Conservation (phyloP, 768 basidiomycete genomes). For the Pulveroboletus sp. region DNA sequence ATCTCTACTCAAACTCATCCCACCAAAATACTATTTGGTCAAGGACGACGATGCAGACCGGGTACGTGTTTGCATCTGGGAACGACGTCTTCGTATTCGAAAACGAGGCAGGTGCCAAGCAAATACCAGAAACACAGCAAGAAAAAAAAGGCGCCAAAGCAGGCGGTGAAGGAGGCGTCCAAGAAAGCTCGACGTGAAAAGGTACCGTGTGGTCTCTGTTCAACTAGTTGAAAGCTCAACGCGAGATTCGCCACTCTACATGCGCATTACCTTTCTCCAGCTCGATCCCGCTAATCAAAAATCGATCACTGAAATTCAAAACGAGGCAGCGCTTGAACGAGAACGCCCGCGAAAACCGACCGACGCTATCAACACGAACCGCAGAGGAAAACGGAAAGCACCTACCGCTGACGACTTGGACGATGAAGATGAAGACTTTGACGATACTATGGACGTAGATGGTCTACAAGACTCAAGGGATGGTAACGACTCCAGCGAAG, state of each 20-base stretch:
- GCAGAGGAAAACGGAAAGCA: slow-evolving; percentile 52
- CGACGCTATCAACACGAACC: slow-evolving; percentile 12
- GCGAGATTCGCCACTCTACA: no score
- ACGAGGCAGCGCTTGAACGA: slow-evolving; percentile 43
- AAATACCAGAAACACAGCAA: slow-evolving; percentile 89
- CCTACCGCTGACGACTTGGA: slow-evolving; percentile 28
- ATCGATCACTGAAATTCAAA: slow-evolving; percentile 69
- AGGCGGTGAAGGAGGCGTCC: no score
- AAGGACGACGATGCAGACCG: slow-evolving; percentile 11
- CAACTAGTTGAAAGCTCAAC: no score
- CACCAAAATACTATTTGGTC: slow-evolving; percentile 80
- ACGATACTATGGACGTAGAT: slow-evolving; percentile 29
- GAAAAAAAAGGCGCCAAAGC: slow-evolving; percentile 84
- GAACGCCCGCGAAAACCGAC: slow-evolving; percentile 29
- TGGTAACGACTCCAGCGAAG: background rate
- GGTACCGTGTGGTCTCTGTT: slow-evolving; percentile 37
- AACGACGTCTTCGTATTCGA: background rate
- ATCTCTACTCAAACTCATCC: slow-evolving; percentile 78
- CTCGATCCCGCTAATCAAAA: slow-evolving; percentile 93
- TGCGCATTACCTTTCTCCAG: slow-evolving; percentile 42
- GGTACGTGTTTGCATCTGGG: slow-evolving; percentile 9
- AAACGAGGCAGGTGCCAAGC: slow-evolving; percentile 37
- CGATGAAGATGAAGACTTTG: slow-evolving; percentile 18
- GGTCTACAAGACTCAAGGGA: no score
- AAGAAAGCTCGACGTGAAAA: slow-evolving; percentile 88